Conservation (phyloP, 2,329 filamentous ascomycete genomes). For the Trichoderma asperellum region DNA sequence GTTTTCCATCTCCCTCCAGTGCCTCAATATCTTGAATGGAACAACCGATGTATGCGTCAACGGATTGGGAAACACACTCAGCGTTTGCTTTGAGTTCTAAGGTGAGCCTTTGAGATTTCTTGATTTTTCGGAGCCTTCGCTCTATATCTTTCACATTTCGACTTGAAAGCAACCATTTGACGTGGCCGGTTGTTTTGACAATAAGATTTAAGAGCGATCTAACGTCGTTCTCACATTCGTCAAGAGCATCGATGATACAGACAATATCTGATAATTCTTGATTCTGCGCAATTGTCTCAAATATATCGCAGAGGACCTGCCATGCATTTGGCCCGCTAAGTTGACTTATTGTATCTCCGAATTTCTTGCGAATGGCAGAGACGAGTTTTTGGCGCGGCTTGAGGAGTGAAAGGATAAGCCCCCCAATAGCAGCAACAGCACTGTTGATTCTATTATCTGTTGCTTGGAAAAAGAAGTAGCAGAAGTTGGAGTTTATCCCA, state of each 20-base stretch:
- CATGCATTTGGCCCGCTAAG: constrained; percentile 48
- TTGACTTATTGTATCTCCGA: constrained; percentile 37
- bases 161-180: constrained; percentile 16
- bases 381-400: constrained; percentile 40
- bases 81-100: background rate
- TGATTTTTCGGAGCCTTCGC: background rate
- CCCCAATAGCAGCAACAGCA: constrained; percentile 45
- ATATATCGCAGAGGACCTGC: constrained; percentile 43
- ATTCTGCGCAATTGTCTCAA: constrained; percentile 44
- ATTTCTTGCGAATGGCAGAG: constrained; percentile 40
- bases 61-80: background rate
- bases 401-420: constrained; percentile 48
- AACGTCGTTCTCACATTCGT: constrained; percentile 45
- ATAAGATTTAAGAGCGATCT: constrained; percentile 45
- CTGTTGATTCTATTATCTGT: constrained; percentile 43
- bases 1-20: background rate
- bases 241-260: constrained; percentile 46
- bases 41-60: background rate
- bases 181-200: constrained; percentile 30
- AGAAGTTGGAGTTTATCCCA: constrained; percentile 23
- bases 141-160: constrained; percentile 16
- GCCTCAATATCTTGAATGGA: background rate
- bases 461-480: constrained; percentile 24
- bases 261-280: constrained; percentile 37
- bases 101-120: background rate